A percentile compares a stretch with the other conserved stretches of the same genome.
Conservation (phyloP, 2,329 filamentous ascomycete genomes). For the Ophiosphaerella narmari region DNA sequence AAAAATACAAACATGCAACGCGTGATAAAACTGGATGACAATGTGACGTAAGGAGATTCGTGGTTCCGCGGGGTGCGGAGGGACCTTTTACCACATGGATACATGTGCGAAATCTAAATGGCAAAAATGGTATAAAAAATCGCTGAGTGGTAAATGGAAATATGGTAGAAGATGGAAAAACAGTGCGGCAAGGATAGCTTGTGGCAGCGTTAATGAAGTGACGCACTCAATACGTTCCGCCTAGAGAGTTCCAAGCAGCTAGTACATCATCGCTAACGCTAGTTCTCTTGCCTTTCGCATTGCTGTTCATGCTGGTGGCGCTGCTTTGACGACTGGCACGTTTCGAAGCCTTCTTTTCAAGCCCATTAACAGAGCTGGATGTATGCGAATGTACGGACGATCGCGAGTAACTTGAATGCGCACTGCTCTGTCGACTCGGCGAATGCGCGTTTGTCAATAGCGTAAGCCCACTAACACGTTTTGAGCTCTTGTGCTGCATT, state of each 20-base stretch:
- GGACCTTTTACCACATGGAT: too few relatives aligned
- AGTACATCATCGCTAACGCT: conserved; percentile 54
- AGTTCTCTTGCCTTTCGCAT: conserved; percentile 25
- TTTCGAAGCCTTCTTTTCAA: conserved; percentile 18
- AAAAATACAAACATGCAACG: too few relatives aligned
- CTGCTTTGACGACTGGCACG: conserved; percentile 30
- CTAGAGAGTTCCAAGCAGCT: conserved; percentile 53
- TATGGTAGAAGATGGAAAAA: too few relatives aligned
- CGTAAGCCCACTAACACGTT: conserved; percentile 21
- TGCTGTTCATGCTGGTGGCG: conserved; percentile 24
- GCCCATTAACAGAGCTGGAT: conserved; percentile 7
- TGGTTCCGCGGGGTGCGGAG: too few relatives aligned
- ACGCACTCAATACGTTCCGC: conserved; percentile 39
- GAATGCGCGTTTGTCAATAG: conserved; percentile 13
- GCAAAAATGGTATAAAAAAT: too few relatives aligned
- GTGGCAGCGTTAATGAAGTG: too few relatives aligned
- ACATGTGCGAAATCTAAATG: too few relatives aligned
- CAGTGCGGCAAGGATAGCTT: too few relatives aligned
- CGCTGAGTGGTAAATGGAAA: too few relatives aligned
- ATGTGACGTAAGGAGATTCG: too few relatives aligned
- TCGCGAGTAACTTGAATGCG: conserved; percentile 19
- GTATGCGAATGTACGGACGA: conserved; percentile 15
- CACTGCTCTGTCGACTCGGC: conserved; percentile 27
- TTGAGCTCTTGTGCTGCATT: conserved; percentile 18
- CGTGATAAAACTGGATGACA: too few relatives aligned